Evolutionary conservation across 306 rosid species (phyloP), one percentile per base, ranked within the genome.

Genomic region (Chamaecrista fasciculata): DNA sequence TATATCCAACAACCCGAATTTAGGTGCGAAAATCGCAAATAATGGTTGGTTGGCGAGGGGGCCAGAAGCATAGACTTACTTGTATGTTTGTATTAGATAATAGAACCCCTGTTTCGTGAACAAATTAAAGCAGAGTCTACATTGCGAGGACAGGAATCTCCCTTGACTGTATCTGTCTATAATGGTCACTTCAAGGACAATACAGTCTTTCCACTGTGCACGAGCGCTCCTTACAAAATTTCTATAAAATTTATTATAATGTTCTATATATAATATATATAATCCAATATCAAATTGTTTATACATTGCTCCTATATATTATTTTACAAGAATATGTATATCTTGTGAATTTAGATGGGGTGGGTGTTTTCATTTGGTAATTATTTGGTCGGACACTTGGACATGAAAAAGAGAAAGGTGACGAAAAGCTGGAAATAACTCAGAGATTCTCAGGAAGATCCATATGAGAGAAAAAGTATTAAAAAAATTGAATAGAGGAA

Each of bases 371-470:
- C 81, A 86, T 82, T 82, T 67, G 83, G 63, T 53, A 80, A 80
- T 80, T 67, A 82, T 84, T 20, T 70, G 81, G 82, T 80, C 79
- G 83, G 89, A 79, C 80, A 76, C 73, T 34, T 67, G 78, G 75
- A 69, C 64, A 62, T 67, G 47, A 47, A 79, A 60, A 57, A 31
- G 78, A 77, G 85, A 43, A 56, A 70, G 76, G 74, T 67, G 84
- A 82, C 76, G 83, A 80, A 82, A 82, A 82, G 83, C 81, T 73
- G 77, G 78, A 34, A 55, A 59, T 23, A 44, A 70, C 58, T 69
- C 76, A 83, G 82, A 86, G 79, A 81, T 69, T 79, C 82, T 68
- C 75, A 60, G 47, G 58, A 67, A 67, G 86, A 79, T 84, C 87
- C 67, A 78, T 25, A 34, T 5, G 18, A 46, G 34, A 25, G 64